A percentile compares a stretch with the other conserved stretches of the same genome.
Evolutionary conservation across 345 rosid species (phyloP).

Genomic region (Acer saccharum): DNA sequence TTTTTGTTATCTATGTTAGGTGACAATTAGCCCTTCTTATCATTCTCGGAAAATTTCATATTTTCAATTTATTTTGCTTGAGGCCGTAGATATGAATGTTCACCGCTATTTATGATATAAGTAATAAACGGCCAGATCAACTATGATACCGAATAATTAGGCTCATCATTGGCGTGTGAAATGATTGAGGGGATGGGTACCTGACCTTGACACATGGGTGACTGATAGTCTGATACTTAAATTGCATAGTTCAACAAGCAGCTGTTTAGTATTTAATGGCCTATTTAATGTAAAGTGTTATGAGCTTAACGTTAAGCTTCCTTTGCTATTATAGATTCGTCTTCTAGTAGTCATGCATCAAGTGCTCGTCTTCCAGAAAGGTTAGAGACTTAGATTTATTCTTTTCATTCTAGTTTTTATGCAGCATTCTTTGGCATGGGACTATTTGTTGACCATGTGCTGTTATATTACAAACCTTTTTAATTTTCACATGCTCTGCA

Average conservation of each 20-base stretch:
- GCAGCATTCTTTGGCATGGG: conserved; percentile 5
- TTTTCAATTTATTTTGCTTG: neutral
- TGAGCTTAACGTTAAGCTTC: neutral
- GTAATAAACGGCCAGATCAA: neutral
- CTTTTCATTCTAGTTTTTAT: conserved; percentile 11
- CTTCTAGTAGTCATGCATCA: conserved; percentile 66
- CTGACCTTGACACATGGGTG: neutral
- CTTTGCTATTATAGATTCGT: conserved; percentile 55
- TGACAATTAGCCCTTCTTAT: neutral
- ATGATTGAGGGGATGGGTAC: neutral
- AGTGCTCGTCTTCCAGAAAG: conserved; percentile 94
- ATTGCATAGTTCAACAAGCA: neutral
- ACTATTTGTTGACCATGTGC: neutral
- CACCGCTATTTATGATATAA: neutral
- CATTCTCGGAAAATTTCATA: conserved; percentile 9
- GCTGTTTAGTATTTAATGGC: neutral
- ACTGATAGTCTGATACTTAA: neutral
- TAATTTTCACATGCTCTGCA: neutral
- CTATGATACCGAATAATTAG: neutral
- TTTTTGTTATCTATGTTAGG: neutral
- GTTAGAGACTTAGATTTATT: conserved; percentile 34
- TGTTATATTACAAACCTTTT: neutral
- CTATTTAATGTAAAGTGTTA: neutral
- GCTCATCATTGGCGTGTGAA: neutral
- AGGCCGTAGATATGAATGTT: conserved; percentile 5